phyloP scores from a whole-genome alignment of 176 grass and related monocot species.

The Oropetium thomaeum region DNA sequence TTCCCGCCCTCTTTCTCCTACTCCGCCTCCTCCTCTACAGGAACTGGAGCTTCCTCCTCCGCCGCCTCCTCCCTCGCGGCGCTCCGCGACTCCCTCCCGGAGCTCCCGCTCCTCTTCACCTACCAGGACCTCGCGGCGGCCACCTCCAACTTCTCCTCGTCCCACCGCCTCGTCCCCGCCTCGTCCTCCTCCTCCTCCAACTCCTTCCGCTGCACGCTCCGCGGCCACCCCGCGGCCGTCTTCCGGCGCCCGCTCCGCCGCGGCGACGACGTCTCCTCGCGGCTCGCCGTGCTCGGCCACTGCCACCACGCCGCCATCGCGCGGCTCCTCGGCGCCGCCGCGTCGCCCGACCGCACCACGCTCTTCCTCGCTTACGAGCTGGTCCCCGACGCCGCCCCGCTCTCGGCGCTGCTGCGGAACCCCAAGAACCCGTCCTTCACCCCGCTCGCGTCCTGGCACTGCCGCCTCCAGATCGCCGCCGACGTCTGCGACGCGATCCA shows the following conservation, averaged over 20 bases:
- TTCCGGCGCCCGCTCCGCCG: slow-evolving; percentile 77
- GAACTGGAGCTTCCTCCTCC: no score
- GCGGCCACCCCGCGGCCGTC: slow-evolving; percentile 57
- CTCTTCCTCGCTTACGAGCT: slow-evolving; percentile 83
- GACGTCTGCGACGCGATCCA: slow-evolving; percentile 68
- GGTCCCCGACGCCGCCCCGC: slow-evolving; percentile 43
- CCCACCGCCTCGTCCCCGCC: slow-evolving; percentile 41
- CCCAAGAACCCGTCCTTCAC: slow-evolving; percentile 72
- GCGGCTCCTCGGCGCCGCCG: slow-evolving; percentile 76
- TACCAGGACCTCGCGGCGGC: slow-evolving; percentile 60
- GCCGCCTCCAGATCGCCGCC: slow-evolving; percentile 63
- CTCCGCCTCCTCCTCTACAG: slow-evolving; percentile 34
- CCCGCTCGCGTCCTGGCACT: slow-evolving; percentile 59
- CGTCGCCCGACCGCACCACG: slow-evolving; percentile 49
- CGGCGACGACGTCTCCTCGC: slow-evolving; percentile 30
- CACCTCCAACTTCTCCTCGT: slow-evolving; percentile 61
- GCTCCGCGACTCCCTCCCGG: slow-evolving; percentile 59
- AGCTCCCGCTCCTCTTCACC: slow-evolving; percentile 57
- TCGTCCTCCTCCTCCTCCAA: slow-evolving; percentile 10
- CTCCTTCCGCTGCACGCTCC: slow-evolving; percentile 66
- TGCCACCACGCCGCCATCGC: slow-evolving; percentile 81
- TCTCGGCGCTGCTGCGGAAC: slow-evolving; percentile 64
- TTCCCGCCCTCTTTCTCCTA: not conserved
- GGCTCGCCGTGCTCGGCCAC: slow-evolving; percentile 56
- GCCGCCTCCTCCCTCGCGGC: slow-evolving; percentile 46